These are phyloP conservation scores for Penicillium occitanis DNA, from an alignment of 2,329 filamentous ascomycete species.

Conservation along the genomic window DNA sequence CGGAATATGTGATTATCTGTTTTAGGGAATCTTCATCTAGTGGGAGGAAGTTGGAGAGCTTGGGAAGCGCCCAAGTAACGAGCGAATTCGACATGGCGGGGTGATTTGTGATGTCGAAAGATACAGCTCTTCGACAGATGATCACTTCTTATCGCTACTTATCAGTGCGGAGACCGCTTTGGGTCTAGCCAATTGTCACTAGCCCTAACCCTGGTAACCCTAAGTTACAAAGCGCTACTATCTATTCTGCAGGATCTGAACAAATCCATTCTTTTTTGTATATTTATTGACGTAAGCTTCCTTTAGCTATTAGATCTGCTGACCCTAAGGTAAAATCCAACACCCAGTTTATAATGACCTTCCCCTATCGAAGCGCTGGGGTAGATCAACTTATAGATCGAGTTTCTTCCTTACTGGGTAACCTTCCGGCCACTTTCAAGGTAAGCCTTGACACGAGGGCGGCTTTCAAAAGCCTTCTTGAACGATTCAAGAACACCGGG, in stretches of 20 bases:
- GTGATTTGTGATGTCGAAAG: background rate
- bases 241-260: background rate
- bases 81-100: slow-evolving; percentile 36
- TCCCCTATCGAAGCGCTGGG: background rate
- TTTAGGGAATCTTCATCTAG: slow-evolving; percentile 80
- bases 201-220: background rate
- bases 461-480: slow-evolving; percentile 6
- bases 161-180: slow-evolving; percentile 12
- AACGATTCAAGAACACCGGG: background rate
- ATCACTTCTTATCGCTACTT: slow-evolving; percentile 12
- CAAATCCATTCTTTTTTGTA: no score
- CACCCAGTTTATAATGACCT: background rate
- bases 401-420: background rate
- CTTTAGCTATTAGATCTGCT: background rate
- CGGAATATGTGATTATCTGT: slow-evolving; percentile 80
- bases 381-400: background rate
- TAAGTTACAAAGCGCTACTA: background rate
- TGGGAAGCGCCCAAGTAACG: slow-evolving; percentile 61
- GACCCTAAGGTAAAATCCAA: background rate
- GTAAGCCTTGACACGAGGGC: slow-evolving; percentile 4
- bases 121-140: background rate
- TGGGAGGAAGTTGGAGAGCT: slow-evolving; percentile 76
- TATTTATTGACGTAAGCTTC: background rate
- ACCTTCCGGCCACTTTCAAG: slow-evolving; percentile 7
- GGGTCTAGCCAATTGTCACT: background rate